A percentile compares a stretch with the other conserved stretches of the same genome.
These are phyloP conservation scores for Arabidopsis hybrid DNA, from an alignment of 441 rosid genomes.

Conservation along the genomic window DNA sequence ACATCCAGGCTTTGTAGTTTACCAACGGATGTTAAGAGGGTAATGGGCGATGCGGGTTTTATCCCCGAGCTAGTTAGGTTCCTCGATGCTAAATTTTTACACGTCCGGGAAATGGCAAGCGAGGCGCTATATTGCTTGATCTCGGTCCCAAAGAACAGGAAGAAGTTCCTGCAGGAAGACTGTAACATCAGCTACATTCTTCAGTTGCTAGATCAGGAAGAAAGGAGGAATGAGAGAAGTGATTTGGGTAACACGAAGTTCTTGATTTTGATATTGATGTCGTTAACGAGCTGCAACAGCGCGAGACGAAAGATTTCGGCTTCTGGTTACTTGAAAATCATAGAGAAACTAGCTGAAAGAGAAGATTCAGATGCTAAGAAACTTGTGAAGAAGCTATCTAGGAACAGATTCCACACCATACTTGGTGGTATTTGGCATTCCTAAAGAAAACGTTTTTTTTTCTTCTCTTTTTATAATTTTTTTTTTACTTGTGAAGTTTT, in stretches of 20 bases:
- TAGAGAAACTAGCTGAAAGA: slow-evolving; percentile 84
- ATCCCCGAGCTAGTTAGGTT: slow-evolving; percentile 74
- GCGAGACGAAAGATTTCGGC: slow-evolving; percentile 78
- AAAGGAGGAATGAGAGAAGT: slow-evolving; percentile 42
- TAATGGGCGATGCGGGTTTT: slow-evolving; percentile 82
- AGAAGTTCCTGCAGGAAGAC: slow-evolving; percentile 72
- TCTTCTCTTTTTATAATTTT: background rate
- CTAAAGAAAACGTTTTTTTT: slow-evolving; percentile 32
- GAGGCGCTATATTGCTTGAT: slow-evolving; percentile 65
- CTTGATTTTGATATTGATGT: slow-evolving; percentile 69
- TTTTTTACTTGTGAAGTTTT: slow-evolving; percentile 18
- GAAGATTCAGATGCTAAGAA: slow-evolving; percentile 82
- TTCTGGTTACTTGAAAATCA: slow-evolving; percentile 78
- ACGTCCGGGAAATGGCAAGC: slow-evolving; percentile 77
- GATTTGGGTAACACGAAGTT: slow-evolving; percentile 63
- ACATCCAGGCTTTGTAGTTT: slow-evolving; percentile 65
- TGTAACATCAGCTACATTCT: slow-evolving; percentile 65
- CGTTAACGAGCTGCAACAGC: slow-evolving; percentile 70
- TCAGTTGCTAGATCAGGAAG: slow-evolving; percentile 68
- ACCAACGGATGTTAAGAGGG: slow-evolving; percentile 66
- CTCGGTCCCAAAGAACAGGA: slow-evolving; percentile 66
- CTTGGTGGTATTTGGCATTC: slow-evolving; percentile 83
- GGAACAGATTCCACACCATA: slow-evolving; percentile 69
- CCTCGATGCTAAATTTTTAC: slow-evolving; percentile 76
- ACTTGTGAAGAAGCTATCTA: slow-evolving; percentile 77